These are phyloP conservation scores for Orbilia blumenaviensis DNA, from an alignment of 2,329 filamentous ascomycete genomes.

Conservation along the genomic window DNA sequence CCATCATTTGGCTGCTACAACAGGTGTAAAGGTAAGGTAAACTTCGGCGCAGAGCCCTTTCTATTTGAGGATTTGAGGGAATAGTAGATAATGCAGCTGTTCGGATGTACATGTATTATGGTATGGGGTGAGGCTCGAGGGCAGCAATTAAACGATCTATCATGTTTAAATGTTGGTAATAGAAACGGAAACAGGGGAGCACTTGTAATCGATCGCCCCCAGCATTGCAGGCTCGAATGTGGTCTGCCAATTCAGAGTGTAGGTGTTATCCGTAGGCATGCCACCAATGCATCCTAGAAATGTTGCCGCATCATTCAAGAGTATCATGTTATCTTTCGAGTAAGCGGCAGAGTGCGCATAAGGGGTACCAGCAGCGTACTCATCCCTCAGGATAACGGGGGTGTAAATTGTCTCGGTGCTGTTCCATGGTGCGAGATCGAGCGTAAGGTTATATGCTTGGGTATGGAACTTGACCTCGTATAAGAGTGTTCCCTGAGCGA, in stretches of 20 bases:
- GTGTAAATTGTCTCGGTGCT: conserved; percentile 19
- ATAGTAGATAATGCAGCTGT: not conserved
- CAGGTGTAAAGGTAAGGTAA: conserved; percentile 32
- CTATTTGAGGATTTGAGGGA: conserved; percentile 47
- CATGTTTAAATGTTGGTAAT: not conserved
- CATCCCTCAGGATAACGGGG: conserved; percentile 31
- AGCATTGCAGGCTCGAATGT: conserved; percentile 21
- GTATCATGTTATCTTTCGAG: not conserved
- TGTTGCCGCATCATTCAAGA: conserved; percentile 28
- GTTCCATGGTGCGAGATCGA: conserved; percentile 28
- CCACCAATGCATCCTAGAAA: conserved; percentile 25
- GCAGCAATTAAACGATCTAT: not conserved
- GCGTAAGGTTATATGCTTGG: conserved; percentile 36
- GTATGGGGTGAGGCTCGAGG: not conserved
- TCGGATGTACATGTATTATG: not conserved
- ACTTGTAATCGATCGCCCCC: conserved; percentile 26
- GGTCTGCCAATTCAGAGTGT: conserved; percentile 31
- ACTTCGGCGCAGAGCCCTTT: conserved; percentile 38
- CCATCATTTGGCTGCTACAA: conserved; percentile 21
- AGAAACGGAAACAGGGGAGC: conserved; percentile 21
- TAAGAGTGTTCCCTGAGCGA: conserved; percentile 35
- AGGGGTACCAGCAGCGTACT: conserved; percentile 6
- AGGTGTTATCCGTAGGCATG: conserved; percentile 2
- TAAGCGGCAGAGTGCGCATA: conserved; percentile 28
- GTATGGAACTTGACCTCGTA: conserved; percentile 50